Base-by-base conservation (phyloP, 2,329 filamentous ascomycete genomes). In the Xylariaceae sp. region DNA sequence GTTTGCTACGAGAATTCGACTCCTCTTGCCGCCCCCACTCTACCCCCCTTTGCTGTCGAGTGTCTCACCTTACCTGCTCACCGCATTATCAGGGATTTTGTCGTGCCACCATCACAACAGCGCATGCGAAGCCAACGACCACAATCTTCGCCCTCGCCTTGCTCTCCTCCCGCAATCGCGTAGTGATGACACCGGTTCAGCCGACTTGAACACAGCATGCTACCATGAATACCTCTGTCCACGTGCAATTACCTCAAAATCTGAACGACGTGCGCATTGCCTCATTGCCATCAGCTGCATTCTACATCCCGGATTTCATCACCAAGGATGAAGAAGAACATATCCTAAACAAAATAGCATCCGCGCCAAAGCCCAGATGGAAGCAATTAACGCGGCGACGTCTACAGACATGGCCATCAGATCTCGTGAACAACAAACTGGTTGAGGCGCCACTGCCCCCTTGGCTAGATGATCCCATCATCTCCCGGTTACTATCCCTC, bases 291-390 rank as follows among this genome's bases (percentile, higher is more conserved):
- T 66, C 76, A 1, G 72, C 78, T 32, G 87, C 89, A 47, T 96
- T 86, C 72, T 96, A 97, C 71, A 86, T 96, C 49, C 78, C 90
- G 7, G 76, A 91, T 66, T 96, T 96, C 71, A 86, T 97, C 66
- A 86, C 79, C 5, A 68, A 75, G 47, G 80, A 85, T 40, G 90
- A 96, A 68, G 90, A 96, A 71, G 66, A 72, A 31, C 63, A 71
- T 7, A 80, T 96, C 7, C 71, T 95, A 42, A 71, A 82, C 46
- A 94, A 76, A 77, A 80, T 86, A 59, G 72, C 74, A 45, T 75
- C 80, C 40, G 83, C 83, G 1, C 86, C 88, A 22, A 85, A 83
- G 55, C 85, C 87, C 22, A 80, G 85, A 65, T 99, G 94, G 92
- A 91, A 89, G 54, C 79, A 86, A 44, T 85, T 99, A 48, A 83